Evolutionary conservation across 371 early-diverging fungal species (phyloP).

Genomic region (Mortierella sp.): DNA sequence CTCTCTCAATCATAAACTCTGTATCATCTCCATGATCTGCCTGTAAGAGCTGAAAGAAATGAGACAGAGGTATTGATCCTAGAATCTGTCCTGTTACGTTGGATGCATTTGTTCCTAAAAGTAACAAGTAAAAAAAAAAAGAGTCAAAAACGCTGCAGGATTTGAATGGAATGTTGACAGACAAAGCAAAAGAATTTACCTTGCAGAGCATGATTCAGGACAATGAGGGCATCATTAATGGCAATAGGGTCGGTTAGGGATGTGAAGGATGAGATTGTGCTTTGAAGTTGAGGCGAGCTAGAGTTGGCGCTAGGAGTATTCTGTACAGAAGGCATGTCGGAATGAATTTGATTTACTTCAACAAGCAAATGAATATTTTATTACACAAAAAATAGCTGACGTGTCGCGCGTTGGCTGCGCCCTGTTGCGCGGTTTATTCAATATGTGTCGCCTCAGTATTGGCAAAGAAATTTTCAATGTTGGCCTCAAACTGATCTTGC

Average conservation of each 20-base stretch:
- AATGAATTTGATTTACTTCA: background rate
- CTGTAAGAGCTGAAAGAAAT: slow-evolving; percentile 41
- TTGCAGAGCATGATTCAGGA: slow-evolving; percentile 30
- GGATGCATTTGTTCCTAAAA: slow-evolving; percentile 1
- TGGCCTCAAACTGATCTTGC: slow-evolving; percentile 48
- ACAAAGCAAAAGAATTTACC: slow-evolving; percentile 3
- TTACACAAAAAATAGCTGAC: background rate
- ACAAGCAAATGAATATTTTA: background rate
- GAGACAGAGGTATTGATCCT: slow-evolving; percentile 20
- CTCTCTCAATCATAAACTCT: slow-evolving; percentile 25
- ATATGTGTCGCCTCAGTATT: slow-evolving; percentile 53
- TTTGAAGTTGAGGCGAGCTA: slow-evolving; percentile 13
- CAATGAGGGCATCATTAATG: slow-evolving; percentile 33
- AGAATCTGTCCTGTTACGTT: slow-evolving; percentile 23
- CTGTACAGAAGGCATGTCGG: slow-evolving; percentile 19
- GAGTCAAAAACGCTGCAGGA: background rate
- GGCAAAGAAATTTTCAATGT: slow-evolving; percentile 42
- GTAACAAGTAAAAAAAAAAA: background rate
- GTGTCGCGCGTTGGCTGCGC: no score
- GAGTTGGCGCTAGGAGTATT: background rate
- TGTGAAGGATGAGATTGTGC: slow-evolving; percentile 16
- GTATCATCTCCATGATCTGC: slow-evolving; percentile 37
- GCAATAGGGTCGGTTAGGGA: slow-evolving; percentile 32
- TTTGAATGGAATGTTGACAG: background rate
- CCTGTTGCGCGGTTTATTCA: slow-evolving; percentile 13